These are phyloP conservation scores for Debaryomyces coudertii DNA, from an alignment of 1,139 yeast species.

Conservation along the genomic window DNA sequence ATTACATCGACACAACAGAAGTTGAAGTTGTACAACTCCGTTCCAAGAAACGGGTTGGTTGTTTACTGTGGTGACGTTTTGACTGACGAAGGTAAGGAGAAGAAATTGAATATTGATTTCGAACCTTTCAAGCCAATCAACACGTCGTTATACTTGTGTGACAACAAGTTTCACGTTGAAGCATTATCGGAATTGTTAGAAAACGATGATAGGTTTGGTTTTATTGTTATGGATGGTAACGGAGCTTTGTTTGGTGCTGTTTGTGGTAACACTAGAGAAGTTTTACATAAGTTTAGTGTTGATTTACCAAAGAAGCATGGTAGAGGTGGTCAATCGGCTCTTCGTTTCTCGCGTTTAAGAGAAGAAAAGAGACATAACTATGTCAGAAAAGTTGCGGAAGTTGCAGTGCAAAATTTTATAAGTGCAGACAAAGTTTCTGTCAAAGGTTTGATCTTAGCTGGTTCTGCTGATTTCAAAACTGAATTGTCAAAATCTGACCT, in stretches of 20 bases:
- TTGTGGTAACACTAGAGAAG: slow-evolving; percentile 95
- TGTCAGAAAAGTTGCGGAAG: slow-evolving; percentile 97
- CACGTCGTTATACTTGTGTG: slow-evolving; percentile 93
- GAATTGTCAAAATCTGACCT: slow-evolving; percentile 91
- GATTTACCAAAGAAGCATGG: slow-evolving; percentile 99
- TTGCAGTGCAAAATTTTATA: slow-evolving; percentile 94
- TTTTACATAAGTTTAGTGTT: slow-evolving; percentile 92
- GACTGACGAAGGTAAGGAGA: slow-evolving; percentile 96
- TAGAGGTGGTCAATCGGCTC: slow-evolving; percentile 99
- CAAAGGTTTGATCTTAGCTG: slow-evolving; percentile 92
- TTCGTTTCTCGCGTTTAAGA: slow-evolving; percentile 98
- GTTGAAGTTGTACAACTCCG: slow-evolving; percentile 82
- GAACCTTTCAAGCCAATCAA: slow-evolving; percentile 98
- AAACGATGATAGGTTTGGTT: slow-evolving; percentile 94
- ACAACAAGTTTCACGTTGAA: slow-evolving; percentile 97
- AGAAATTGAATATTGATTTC: slow-evolving; percentile 90
- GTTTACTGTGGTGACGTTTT: slow-evolving; percentile 97
- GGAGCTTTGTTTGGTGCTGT: slow-evolving; percentile 97
- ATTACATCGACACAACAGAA: slow-evolving; percentile 98
- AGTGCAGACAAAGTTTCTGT: slow-evolving; percentile 91
- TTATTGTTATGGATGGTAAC: slow-evolving; percentile 98
- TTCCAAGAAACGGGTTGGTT: slow-evolving; percentile 93
- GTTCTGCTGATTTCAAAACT: slow-evolving; percentile 97
- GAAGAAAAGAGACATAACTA: slow-evolving; percentile 99
- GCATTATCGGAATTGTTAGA: slow-evolving; percentile 92